Base-by-base conservation (phyloP, 495 filamentous ascomycete genomes). In the Cercophora newfieldiana region DNA sequence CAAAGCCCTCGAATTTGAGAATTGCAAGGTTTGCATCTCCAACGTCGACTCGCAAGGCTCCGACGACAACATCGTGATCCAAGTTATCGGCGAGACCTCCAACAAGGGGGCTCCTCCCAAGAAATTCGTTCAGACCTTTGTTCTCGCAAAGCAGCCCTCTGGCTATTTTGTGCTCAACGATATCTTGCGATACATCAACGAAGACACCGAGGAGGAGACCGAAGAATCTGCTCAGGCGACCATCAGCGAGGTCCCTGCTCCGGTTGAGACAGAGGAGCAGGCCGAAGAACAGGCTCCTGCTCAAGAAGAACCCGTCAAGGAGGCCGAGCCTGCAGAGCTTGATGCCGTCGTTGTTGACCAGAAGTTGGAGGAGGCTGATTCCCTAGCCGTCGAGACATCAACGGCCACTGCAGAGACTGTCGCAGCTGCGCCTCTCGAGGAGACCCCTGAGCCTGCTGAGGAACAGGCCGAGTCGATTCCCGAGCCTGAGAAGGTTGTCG, bases 121-220 rank as follows among this genome's bases (percentile, higher is more conserved):
- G 82, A 97, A 97, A 77, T 99, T 98, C 71, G 88, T 91, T 14
- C 95, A 99, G 83, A 97, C 95, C n/a, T 99, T 99, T 69, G 93
- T 99, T 58, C 88, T 99, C 61, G 96, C 95, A 10, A 88, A 94
- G 76, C 95, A 99, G 80, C 92, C 92, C 28, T 97, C 94, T 51
- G 95, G 95, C 58, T 99, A 98, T 81, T 99, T 96, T 70, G 95
- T 99, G 3, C 86, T 98, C 65, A 99, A 99, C 74, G 95, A 99
- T 67, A 97, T 99, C 75, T 93, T 99, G 80, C 85, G 95, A 51
- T 98, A 93, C 79, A 86, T 99, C 65, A 85, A 88, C 44, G 94
- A 96, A 63, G 91, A 95, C 65, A 82, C 83, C 62, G 87, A 90
- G 61, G 83, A 89, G 62, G 82, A 82, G 55, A 69, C 78, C 7